Conservation (phyloP, 129 eudicot genomes). For the Flaveria linearis region DNA sequence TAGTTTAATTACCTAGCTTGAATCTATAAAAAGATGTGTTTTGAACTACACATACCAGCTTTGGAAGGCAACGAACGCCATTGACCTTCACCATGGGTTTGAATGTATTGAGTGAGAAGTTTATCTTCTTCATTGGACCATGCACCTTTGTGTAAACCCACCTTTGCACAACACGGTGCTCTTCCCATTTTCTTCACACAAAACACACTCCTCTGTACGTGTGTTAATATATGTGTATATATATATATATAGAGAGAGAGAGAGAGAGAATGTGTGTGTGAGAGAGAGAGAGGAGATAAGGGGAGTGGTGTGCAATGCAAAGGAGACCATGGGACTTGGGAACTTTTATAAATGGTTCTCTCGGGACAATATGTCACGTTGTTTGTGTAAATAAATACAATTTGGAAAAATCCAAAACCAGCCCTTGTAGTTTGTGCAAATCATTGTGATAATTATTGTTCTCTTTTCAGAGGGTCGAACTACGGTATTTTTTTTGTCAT, state of each 20-base stretch:
- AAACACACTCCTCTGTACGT: conserved; percentile 13
- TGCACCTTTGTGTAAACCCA: conserved; percentile 45
- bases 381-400: neutral
- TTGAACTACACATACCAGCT: conserved; percentile 34
- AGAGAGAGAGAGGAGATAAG: neutral
- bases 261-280: neutral
- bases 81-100: conserved; percentile 46
- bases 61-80: conserved; percentile 45
- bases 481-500: too few relatives aligned
- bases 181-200: conserved; percentile 37
- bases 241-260: neutral
- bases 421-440: neutral
- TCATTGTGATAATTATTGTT: neutral
- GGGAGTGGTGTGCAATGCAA: conserved; percentile 29
- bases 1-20: too few relatives aligned
- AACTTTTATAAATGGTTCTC: conserved; percentile 28
- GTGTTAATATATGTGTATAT: neutral
- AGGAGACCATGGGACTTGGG: conserved; percentile 24
- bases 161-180: conserved; percentile 45
- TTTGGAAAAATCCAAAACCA: neutral
- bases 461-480: too few relatives aligned
- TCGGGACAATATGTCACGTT: conserved; percentile 15
- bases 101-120: conserved; percentile 43
- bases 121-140: conserved; percentile 48
- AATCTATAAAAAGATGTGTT: neutral